phyloP scores from a whole-genome alignment of 2,329 filamentous ascomycete species.

The Amylocarpus encephaloides region DNA sequence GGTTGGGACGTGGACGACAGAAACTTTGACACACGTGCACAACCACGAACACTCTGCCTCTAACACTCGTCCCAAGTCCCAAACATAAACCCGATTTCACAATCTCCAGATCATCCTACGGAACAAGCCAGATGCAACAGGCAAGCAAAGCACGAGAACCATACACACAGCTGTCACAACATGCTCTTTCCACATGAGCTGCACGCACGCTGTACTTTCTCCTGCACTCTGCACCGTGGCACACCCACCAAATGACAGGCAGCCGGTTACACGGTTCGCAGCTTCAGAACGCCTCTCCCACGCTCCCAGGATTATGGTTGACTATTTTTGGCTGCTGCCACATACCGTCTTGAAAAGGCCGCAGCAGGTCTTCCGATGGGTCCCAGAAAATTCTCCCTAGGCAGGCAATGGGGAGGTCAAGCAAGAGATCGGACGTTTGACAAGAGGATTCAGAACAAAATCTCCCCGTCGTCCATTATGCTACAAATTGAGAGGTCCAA shows the following conservation, averaged over 20 bases:
- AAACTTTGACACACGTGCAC: not conserved
- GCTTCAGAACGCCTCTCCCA: conserved; percentile 5
- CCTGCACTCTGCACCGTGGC: conserved; percentile 4
- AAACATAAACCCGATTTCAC: conserved; percentile 3
- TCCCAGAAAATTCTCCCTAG: too few species aligned
- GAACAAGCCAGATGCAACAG: not conserved
- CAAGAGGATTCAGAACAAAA: conserved; percentile 7
- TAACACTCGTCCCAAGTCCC: not conserved
- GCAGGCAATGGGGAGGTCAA: not conserved
- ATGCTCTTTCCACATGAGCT: not conserved
- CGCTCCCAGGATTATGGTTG: conserved; percentile 6
- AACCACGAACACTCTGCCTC: conserved; percentile 2
- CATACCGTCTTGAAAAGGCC: not conserved
- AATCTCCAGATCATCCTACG: conserved; percentile 2
- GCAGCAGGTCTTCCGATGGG: not conserved
- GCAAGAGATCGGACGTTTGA: conserved; percentile 8
- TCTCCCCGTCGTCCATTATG: conserved; percentile 16
- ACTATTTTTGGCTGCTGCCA: conserved; percentile 9
- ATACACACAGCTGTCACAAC: not conserved
- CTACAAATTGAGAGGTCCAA: conserved; percentile 17
- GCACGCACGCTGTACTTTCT: not conserved
- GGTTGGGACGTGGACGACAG: not conserved
- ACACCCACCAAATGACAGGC: not conserved
- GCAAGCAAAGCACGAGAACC: too few species aligned
- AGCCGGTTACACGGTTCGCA: conserved; percentile 1